Conservation (phyloP, 2,329 filamentous ascomycete genomes). For the Diatrype stigma region DNA sequence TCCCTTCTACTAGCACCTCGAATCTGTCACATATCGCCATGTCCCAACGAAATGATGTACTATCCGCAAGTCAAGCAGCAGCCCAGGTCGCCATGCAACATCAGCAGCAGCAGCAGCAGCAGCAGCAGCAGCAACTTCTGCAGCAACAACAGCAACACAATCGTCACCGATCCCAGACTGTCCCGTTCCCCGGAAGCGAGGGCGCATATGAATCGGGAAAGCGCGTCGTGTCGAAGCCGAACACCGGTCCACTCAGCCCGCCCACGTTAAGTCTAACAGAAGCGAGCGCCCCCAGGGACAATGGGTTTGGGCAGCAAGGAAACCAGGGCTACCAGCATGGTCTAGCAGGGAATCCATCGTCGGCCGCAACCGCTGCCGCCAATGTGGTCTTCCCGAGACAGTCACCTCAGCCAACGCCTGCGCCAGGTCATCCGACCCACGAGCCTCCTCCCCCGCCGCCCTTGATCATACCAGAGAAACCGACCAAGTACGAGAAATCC, state of each 20-base stretch:
- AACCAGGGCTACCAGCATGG: constrained; percentile 56
- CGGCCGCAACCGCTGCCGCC: constrained; percentile 66
- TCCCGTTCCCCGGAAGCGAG: constrained; percentile 49
- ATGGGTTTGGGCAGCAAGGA: constrained; percentile 43
- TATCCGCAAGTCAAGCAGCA: constrained; percentile 72
- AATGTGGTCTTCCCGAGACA: constrained; percentile 66
- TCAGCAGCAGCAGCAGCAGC: constrained; percentile 47
- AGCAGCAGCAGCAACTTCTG: constrained; percentile 17
- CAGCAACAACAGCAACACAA: constrained; percentile 55
- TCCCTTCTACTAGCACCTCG: constrained; percentile 59
- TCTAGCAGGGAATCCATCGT: constrained; percentile 53
- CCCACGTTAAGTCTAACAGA: constrained; percentile 62
- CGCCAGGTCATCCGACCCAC: constrained; percentile 23
- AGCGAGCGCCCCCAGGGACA: constrained; percentile 58
- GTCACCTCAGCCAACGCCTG: constrained; percentile 44
- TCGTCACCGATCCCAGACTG: constrained; percentile 71
- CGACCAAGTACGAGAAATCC: constrained; percentile 61
- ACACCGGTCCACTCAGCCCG: constrained; percentile 51
- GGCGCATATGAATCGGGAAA: constrained; percentile 41
- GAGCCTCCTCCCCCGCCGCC: constrained; percentile 32
- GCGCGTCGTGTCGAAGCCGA: constrained; percentile 29
- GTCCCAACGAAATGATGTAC: constrained; percentile 30
- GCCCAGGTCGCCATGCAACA: constrained; percentile 71
- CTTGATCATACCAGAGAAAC: constrained; percentile 50
- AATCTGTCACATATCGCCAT: constrained; percentile 49